These are phyloP conservation scores for Boletus rex-veris DNA, from an alignment of 768 basidiomycete genomes.

Conservation along the genomic window DNA sequence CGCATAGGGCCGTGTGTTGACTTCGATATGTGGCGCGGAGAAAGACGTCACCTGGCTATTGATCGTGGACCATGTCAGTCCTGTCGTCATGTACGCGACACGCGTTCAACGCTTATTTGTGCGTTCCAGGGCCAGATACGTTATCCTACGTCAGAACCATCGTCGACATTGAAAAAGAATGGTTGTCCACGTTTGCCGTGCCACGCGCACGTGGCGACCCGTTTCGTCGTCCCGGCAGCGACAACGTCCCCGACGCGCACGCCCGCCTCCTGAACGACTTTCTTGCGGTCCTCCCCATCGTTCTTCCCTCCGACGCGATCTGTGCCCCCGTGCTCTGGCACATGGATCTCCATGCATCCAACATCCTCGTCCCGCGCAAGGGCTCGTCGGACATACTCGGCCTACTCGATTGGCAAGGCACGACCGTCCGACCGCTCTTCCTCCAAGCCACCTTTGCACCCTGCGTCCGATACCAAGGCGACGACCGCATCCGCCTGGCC, in stretches of 20 bases:
- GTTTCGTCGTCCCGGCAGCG: not conserved
- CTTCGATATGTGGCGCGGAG: conserved; percentile 28
- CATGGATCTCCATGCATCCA: conserved; percentile 11
- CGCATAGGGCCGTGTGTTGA: conserved; percentile 6
- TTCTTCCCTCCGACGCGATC: conserved; percentile 3
- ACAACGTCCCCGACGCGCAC: conserved; percentile 3
- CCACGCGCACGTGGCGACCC: not conserved
- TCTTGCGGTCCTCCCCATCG: not conserved
- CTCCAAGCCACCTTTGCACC: conserved; percentile 7
- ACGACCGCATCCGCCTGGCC: conserved; percentile 1
- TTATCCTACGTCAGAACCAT: not conserved
- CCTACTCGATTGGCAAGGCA: conserved; percentile 16
- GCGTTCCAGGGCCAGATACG: not conserved
- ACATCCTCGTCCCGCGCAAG: conserved; percentile 7
- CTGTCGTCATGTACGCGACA: not conserved
- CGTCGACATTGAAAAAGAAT: not conserved
- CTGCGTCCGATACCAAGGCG: conserved; percentile 5
- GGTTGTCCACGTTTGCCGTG: not conserved
- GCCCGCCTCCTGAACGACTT: conserved; percentile 11
- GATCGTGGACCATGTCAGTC: conserved; percentile 35
- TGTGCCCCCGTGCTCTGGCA: conserved; percentile 13
- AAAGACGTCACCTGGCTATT: conserved; percentile 21
- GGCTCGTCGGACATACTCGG: conserved; percentile 8
- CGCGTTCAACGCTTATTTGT: not conserved
- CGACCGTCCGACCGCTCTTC: conserved; percentile 13